Base-by-base conservation (phyloP, 176 grass and related monocot genomes). In the Puccinellia tenuiflora region DNA sequence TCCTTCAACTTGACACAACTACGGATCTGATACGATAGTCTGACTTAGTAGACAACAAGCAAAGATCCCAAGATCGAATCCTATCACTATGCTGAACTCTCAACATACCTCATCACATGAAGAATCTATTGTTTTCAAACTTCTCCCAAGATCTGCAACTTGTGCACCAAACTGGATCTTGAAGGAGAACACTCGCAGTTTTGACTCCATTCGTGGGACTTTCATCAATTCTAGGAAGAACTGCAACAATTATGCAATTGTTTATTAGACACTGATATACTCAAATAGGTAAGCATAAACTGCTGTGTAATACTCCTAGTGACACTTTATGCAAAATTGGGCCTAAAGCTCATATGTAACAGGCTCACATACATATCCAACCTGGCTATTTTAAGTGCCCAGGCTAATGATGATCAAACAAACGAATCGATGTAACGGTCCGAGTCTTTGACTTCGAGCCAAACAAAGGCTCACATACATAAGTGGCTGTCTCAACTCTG, bases 181-280 rank as follows among this genome's bases (percentile, higher is more conserved):
- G 88, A 98, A 98, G 52, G 91, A 98, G 60, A 98, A 98, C 79
- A 98, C 96, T 64, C 96, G 86, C 45, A 98, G 75, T 83, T 98
- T 98, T 24, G 96, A 95, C 85, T 95, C 96, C 92, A 98, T 94
- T 68, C 96, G 88, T 45, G 95, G 95, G 51, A 98, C 95, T 93
- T 95, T 95, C 95, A 98, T 98, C 88, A 98, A 90, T 82, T 98
- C 95, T 85, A 98, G 76, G 80, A 98, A 98, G 87, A 95, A 98
- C 95, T 98, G 89, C 81, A 93, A 8, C 7, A 83, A 48, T 24
- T 83, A 87, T 73, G 76, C 56, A 82, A 86, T 53, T 77, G 4
- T 73, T 67, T 48, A 20, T 81, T 53, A 34, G 25, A 84, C 74
- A 82, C 47, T 69, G 59, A 59, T 38, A 31, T 83, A 85, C 33